Base-by-base conservation (phyloP, 2,329 filamentous ascomycete species). In the Ophidiomyces ophidiicola region DNA sequence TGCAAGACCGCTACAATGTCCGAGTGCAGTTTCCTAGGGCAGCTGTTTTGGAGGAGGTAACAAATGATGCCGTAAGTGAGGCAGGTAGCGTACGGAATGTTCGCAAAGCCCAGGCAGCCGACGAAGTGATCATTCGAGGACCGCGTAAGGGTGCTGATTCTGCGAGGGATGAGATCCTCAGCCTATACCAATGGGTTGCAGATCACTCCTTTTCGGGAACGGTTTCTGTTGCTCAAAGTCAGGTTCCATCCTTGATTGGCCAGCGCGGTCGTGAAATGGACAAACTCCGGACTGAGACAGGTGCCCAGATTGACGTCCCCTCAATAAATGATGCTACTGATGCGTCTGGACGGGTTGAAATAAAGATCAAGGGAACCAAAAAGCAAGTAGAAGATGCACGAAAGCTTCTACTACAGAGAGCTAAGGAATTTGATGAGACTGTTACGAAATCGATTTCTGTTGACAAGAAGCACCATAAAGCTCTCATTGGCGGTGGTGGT, bases 11-110 rank as follows among this genome's bases (percentile, higher is more conserved):
- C 32, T 94, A 98, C 69, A 80, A 82, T 56, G 90, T 98, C 29
- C 78, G 87, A 46, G 90, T 98, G 52, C 88, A 94, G 65, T 98
- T 98, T 69, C 90, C 90, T 28, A 83, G 86, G 56, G 67, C 71
- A 34, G 64, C 59, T 29, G 70, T 73, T 44, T 82, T 90, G 44
- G 85, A 92, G 41, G 72, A 78, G 43, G 74, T 77, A 10, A 72
- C 73, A 46, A 72, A 69, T 10, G 86, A 88, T 50, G 78, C 72
- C 25, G 70, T 71, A 19, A 81, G 78, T 47, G 81, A 88, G 43
- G 67, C 68, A 36, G 68, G 67, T 42, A 76, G 74, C 45, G 61
- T 65, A 36, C 67, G 69, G 43, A 77, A 76, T 57, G 68, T 70
- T 33, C 73, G 76, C 46, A 73, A 75, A 40, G 74, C 82, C 52